Percentiles rank a stretch among this genome's conserved stretches.
phyloP scores from a whole-genome alignment of 371 early-diverging fungal genomes.

The Smittium culicis region DNA sequence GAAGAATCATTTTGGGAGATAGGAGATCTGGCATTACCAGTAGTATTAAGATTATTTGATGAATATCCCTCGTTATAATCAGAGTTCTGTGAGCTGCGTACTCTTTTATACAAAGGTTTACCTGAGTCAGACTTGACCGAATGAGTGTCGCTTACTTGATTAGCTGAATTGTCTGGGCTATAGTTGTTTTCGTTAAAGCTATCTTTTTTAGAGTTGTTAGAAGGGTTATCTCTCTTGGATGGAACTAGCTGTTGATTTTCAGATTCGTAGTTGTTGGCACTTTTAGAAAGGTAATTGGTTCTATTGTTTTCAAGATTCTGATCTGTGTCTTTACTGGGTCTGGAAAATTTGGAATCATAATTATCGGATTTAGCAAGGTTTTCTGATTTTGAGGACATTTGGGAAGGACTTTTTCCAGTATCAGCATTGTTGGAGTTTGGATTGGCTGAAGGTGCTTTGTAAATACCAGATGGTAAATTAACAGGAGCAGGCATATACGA shows the following conservation, averaged over 20 bases:
- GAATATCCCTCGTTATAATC: background rate
- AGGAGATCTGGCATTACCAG: background rate
- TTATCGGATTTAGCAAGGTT: background rate
- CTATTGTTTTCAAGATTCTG: background rate
- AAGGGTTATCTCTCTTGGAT: background rate
- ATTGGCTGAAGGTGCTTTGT: background rate
- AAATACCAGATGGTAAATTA: background rate
- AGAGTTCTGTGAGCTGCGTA: background rate
- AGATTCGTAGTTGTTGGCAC: background rate
- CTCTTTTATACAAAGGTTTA: background rate
- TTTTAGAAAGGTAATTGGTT: background rate
- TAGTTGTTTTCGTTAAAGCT: background rate
- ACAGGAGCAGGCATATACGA: background rate
- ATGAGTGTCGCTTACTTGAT: background rate
- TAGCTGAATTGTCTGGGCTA: background rate
- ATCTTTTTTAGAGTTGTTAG: background rate
- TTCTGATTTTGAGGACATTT: background rate
- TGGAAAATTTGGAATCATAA: background rate
- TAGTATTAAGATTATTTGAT: background rate
- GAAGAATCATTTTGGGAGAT: background rate
- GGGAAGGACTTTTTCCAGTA: background rate
- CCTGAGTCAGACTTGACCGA: background rate
- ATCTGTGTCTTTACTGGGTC: background rate
- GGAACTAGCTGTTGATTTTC: background rate
- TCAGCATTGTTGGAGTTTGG: background rate